Evolutionary conservation across 1,139 yeast species (phyloP).

Genomic region (Candida sp.): DNA sequence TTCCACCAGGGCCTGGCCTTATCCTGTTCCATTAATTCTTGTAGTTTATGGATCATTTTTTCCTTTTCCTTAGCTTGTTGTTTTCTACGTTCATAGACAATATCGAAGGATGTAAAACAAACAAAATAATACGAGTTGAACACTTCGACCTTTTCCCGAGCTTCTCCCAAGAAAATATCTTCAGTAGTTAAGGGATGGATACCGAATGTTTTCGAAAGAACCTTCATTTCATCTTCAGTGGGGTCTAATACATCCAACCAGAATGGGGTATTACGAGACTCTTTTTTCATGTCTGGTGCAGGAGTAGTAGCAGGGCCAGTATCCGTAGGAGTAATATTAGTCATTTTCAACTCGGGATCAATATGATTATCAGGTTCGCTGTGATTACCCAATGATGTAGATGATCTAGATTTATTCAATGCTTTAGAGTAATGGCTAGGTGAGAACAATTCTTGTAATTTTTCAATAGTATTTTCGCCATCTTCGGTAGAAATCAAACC

Average conservation of each 20-base stretch:
- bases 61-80: constrained; percentile 44
- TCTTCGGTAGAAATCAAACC: constrained; percentile 50
- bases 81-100: constrained; percentile 67
- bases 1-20: constrained; percentile 5
- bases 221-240: constrained; percentile 96
- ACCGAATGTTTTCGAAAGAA: constrained; percentile 84
- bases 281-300: neutral
- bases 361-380: neutral
- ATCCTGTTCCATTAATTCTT: constrained; percentile 31
- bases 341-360: neutral
- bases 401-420: constrained; percentile 7
- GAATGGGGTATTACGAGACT: constrained; percentile 44
- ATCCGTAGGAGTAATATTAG: constrained; percentile 1
- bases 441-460: constrained; percentile 27
- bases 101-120: constrained; percentile 91
- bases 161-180: constrained; percentile 90
- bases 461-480: constrained; percentile 7
- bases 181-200: constrained; percentile 96
- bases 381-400: constrained; percentile 7
- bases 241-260: constrained; percentile 95
- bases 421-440: constrained; percentile 18
- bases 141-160: constrained; percentile 92
- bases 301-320: too few species aligned
- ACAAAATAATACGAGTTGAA: constrained; percentile 88
- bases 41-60: constrained; percentile 35